phyloP scores from a whole-genome alignment of 805 yeast species.

The Saccharomycodes ludwigii region DNA sequence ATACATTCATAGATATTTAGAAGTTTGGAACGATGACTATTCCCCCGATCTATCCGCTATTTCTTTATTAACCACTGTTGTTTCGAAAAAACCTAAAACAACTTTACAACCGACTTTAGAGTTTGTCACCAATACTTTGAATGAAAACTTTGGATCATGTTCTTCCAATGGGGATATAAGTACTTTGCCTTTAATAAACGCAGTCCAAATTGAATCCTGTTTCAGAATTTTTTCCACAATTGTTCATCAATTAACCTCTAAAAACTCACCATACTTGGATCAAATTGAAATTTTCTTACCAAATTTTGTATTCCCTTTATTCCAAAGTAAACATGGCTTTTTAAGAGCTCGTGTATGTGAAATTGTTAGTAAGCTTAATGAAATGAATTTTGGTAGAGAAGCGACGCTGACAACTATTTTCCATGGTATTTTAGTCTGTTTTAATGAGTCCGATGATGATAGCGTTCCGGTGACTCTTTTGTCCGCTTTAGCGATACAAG shows the following conservation, averaged over 20 bases:
- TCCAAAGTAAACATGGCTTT: constrained; percentile 48
- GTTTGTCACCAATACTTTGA: constrained; percentile 43
- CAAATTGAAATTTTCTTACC: constrained; percentile 63
- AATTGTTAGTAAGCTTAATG: constrained; percentile 51
- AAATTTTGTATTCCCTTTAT: constrained; percentile 57
- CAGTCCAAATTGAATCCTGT: constrained; percentile 66
- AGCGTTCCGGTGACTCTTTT: constrained; percentile 68
- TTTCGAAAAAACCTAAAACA: constrained; percentile 48
- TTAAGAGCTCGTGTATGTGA: constrained; percentile 68
- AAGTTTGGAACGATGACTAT: constrained; percentile 45
- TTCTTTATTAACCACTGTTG: constrained; percentile 58
- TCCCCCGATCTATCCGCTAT: constrained; percentile 76
- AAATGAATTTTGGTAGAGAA: constrained; percentile 36
- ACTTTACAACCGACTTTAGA: constrained; percentile 49
- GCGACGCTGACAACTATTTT: constrained; percentile 27
- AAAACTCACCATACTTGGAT: constrained; percentile 41
- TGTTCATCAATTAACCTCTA: constrained; percentile 41
- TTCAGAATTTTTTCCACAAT: constrained; percentile 69
- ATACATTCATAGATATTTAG: constrained; percentile 64
- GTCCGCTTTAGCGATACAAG: constrained; percentile 77
- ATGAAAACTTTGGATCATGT: constrained; percentile 6
- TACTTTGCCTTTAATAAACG: constrained; percentile 31
- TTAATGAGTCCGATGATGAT: constrained; percentile 28
- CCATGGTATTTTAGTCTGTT: constrained; percentile 32
- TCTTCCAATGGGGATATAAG: constrained; percentile 10